Evolutionary conservation across 108 stramenopile genomes (phyloP).

Genomic region (Nitzschia inconspicua): DNA sequence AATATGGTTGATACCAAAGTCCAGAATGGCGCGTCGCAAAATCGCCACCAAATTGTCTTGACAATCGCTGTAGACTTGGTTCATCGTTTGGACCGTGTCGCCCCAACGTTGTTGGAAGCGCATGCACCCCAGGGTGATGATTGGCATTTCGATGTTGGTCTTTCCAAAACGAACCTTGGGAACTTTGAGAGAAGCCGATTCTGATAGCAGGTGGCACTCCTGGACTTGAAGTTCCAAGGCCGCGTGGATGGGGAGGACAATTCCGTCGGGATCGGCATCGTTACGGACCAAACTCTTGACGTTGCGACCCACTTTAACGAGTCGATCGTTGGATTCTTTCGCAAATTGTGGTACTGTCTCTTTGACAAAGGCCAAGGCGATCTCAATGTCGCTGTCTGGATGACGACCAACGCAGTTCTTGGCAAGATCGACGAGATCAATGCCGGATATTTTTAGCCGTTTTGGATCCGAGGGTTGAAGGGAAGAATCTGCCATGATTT

Average conservation of each 20-base stretch:
- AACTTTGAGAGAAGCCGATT: conserved; percentile 24
- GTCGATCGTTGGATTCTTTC: conserved; percentile 59
- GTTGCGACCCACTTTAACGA: conserved; percentile 67
- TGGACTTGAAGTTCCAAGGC: conserved; percentile 35
- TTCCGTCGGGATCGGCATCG: conserved; percentile 8
- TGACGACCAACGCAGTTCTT: neutral
- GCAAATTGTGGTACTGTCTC: too few relatives aligned
- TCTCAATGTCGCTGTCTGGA: too few relatives aligned
- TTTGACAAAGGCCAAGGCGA: too few relatives aligned
- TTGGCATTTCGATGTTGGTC: conserved; percentile 82
- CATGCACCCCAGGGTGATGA: conserved; percentile 89
- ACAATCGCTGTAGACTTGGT: conserved; percentile 55
- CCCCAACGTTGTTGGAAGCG: conserved; percentile 86
- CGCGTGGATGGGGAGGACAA: too few relatives aligned
- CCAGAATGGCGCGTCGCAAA: conserved; percentile 45
- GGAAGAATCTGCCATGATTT: too few relatives aligned
- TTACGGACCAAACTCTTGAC: conserved; percentile 44
- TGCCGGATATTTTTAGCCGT: neutral
- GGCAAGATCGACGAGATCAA: neutral
- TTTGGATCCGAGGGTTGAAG: neutral
- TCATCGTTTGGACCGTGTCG: conserved; percentile 21
- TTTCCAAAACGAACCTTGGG: conserved; percentile 84
- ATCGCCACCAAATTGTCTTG: conserved; percentile 77
- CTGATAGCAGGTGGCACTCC: conserved; percentile 44
- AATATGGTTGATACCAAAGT: conserved; percentile 89